Evolutionary conservation across 1,139 yeast genomes (phyloP).

Genomic region (Suhomyces guaymorum): DNA sequence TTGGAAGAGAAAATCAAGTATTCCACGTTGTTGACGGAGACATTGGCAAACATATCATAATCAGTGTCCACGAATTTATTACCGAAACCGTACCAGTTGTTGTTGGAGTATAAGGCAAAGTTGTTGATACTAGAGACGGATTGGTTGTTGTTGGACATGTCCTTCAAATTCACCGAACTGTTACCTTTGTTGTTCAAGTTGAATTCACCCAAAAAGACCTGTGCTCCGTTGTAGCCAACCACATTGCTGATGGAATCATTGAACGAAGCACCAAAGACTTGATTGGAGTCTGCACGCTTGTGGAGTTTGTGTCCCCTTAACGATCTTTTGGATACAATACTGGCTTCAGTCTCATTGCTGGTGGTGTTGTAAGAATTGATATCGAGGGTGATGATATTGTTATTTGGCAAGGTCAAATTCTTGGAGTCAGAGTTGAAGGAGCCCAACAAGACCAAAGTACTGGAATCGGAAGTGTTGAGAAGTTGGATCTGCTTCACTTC

Average conservation of each 20-base stretch:
- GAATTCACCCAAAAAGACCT: conserved; percentile 39
- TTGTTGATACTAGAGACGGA: conserved; percentile 33
- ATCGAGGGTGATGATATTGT: conserved; percentile 30
- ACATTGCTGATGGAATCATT: conserved; percentile 33
- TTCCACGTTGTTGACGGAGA: conserved; percentile 37
- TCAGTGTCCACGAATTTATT: conserved; percentile 27
- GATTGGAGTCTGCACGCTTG: conserved; percentile 26
- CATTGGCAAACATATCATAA: conserved; percentile 36
- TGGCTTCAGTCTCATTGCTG: conserved; percentile 30
- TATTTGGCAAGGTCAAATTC: conserved; percentile 30
- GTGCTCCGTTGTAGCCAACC: conserved; percentile 21
- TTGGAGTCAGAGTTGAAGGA: conserved; percentile 42
- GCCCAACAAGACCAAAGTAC: conserved; percentile 46
- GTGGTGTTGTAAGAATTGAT: conserved; percentile 34
- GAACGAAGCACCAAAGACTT: conserved; percentile 33
- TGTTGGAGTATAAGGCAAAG: conserved; percentile 31
- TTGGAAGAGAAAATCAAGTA: conserved; percentile 36
- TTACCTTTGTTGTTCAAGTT: conserved; percentile 21
- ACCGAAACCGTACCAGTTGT: conserved; percentile 43
- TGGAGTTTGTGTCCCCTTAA: conserved; percentile 5
- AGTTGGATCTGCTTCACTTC: conserved; percentile 35
- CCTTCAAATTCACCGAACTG: conserved; percentile 23
- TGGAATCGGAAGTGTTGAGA: conserved; percentile 26
- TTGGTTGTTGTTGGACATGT: conserved; percentile 33
- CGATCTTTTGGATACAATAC: conserved; percentile 7